Base-by-base conservation (phyloP, 805 yeast species). In the Ogataea methanolica region DNA sequence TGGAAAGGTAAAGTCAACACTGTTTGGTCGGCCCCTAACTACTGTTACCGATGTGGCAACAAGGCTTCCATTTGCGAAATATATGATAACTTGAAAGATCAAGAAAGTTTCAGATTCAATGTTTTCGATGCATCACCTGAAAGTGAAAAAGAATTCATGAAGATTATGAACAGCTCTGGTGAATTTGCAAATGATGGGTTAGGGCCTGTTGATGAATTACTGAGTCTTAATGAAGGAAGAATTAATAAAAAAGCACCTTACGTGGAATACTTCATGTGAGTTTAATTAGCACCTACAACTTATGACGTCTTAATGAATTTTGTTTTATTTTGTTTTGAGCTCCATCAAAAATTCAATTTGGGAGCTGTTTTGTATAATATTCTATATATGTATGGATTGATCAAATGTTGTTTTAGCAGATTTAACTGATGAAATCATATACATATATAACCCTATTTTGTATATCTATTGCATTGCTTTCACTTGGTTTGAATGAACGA, bases 11-110 rank as follows among this genome's bases (percentile, higher is more conserved):
- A 86, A 52, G 88, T 96, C 41, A 83, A 95, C 35, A 94, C 99
- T 0, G 98, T 94, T 7, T 94, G 99, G 99, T 84, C 94, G 0
- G 99, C 99, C 0, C 99, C 99, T 0, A 94, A 94, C 62, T 94
- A 94, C 63, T 94, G 99, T 63, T 94, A 94, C 60, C 67, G 99
- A 51, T 94, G 99, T 66, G 99, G 99, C 0, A 94, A 94, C 63
- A 82, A 89, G 62, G 99, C 99, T 5, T 87, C 96, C n/a, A 91
- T 94, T n/a, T 73, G 94, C 52, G 99, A 94, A 65, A 81, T 94
- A 5, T 62, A 64, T 47, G 77, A 76, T 54, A 65, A 74, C 40
- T 79, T 77, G 55, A 80, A 78, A 43, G 80, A 82, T 23, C 84
- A 87, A 41, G 82, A 80, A 45, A 75, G 79, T 51, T 78, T 72